Base-by-base conservation (phyloP, 345 rosid species). In the Draba incana region DNA sequence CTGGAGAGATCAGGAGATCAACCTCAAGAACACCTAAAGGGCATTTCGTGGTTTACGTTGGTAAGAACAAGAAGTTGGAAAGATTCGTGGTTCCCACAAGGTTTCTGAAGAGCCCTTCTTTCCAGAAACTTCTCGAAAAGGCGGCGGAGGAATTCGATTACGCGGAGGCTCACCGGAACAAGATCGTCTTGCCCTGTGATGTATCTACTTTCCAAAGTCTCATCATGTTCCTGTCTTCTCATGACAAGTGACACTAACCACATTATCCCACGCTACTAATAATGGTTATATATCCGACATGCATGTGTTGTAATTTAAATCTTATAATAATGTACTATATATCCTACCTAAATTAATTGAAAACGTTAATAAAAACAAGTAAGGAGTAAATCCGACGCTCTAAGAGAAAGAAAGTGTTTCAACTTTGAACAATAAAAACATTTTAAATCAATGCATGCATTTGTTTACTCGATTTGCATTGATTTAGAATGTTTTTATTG, bases 111-210 rank as follows among this genome's bases (percentile, higher is more conserved):
- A 55, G 10, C 59, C 45, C 64, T 55, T 52, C 58, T 39, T 75
- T 75, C n/a, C 73, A 75, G 23, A 55, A 46, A 14, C 74, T 75
- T 61, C 65, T 75, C n/a, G 78, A 75, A 11, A 75, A 68, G 38
- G 69, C 78, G 8, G 74, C 73, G 10, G 78, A 75, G 45, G 74
- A 75, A 58, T 75, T 61, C 6, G 74, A 69, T 12, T 75, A 61
- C 39, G 67, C 55, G 1, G 77, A 74, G 33, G 72, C 62, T 59
- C n/a, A 74, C 56, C 54, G 60, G 49, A 55, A 75, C 69, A 75
- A 75, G 68, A 75, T 75, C 2, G 69, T 75, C 24, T 75, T 75
- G 54, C 78, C 78, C 1, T 75, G 78, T 75, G 78, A 75, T 75
- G 74, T 75, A 30, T 37, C 63, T 62, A 62, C 46, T 46, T 75